Conservation (phyloP, 768 basidiomycete species). For the Glaciozyma martinii region DNA sequence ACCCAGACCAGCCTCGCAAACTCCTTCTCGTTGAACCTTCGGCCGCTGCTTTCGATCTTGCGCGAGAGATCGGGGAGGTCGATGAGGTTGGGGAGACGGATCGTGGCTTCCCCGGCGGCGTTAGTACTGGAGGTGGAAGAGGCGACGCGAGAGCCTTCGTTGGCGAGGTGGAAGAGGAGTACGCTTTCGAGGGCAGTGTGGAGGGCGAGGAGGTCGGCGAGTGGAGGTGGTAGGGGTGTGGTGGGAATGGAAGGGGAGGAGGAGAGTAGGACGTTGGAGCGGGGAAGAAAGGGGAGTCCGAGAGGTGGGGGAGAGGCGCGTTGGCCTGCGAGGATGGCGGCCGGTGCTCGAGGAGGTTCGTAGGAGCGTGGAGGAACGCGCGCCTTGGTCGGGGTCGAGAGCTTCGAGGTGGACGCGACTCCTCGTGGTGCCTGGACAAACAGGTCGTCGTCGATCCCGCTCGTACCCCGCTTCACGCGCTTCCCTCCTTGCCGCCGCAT, state of each 20-base stretch:
- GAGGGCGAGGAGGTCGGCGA: constrained; percentile 27
- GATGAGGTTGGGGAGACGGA: constrained; percentile 25
- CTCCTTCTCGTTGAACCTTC: constrained; percentile 27
- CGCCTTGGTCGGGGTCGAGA: neutral
- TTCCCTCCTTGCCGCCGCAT: neutral
- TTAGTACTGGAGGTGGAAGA: constrained; percentile 12
- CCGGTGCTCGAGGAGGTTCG: neutral
- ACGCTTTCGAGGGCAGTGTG: constrained; percentile 32
- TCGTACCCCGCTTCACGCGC: constrained; percentile 1
- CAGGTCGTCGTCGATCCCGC: neutral
- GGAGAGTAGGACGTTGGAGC: neutral
- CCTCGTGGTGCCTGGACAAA: too few relatives aligned
- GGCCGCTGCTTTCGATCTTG: constrained; percentile 27
- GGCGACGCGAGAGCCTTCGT: constrained; percentile 24
- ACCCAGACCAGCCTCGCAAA: constrained; percentile 32
- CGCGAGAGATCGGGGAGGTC: constrained; percentile 25
- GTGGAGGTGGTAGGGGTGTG: neutral
- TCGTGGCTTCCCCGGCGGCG: neutral
- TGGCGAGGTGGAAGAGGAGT: constrained; percentile 34
- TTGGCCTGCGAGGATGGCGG: neutral
- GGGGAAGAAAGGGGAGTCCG: constrained; percentile 7
- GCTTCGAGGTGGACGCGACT: neutral
- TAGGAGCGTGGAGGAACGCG: neutral
- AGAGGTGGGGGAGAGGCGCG: neutral
- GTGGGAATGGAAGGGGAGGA: neutral